Evolutionary conservation across 352 stramenopile species (phyloP).

Genomic region (Salisapilia sapeloensis): DNA sequence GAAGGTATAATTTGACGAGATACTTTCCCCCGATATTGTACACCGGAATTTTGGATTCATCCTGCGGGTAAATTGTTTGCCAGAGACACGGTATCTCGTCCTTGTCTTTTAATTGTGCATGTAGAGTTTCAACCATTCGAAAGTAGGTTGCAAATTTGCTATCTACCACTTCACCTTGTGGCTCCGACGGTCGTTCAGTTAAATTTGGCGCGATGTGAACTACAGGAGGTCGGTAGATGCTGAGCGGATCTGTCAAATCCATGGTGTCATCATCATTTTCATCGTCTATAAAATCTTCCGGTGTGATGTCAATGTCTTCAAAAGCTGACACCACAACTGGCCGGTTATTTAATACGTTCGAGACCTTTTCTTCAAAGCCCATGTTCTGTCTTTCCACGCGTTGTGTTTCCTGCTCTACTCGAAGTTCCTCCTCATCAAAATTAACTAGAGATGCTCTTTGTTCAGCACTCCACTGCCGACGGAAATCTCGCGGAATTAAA

Average conservation of each 20-base stretch:
- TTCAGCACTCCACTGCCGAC: slow-evolving; percentile 42
- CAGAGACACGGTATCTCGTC: slow-evolving; percentile 24
- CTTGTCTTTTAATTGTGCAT: slow-evolving; percentile 6
- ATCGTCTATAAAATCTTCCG: slow-evolving; percentile 55
- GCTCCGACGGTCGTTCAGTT: slow-evolving; percentile 30
- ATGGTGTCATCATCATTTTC: slow-evolving; percentile 36
- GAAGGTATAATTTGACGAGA: slow-evolving; percentile 45
- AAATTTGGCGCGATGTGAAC: slow-evolving; percentile 40
- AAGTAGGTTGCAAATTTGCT: slow-evolving; percentile 49
- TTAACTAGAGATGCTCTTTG: slow-evolving; percentile 21
- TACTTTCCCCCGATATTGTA: slow-evolving; percentile 69
- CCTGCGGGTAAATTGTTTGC: slow-evolving; percentile 60
- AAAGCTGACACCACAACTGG: slow-evolving; percentile 14
- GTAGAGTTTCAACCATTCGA: slow-evolving; percentile 41
- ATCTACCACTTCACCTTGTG: slow-evolving; percentile 49
- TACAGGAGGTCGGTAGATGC: slow-evolving; percentile 21
- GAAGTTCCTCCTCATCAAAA: slow-evolving; percentile 34
- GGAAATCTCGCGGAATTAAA: slow-evolving; percentile 37
- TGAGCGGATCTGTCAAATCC: slow-evolving; percentile 19
- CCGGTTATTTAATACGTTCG: slow-evolving; percentile 53
- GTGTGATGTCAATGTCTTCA: slow-evolving; percentile 35
- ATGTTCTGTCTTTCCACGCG: slow-evolving; percentile 32
- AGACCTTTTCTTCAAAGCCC: slow-evolving; percentile 56
- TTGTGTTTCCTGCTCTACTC: slow-evolving; percentile 30
- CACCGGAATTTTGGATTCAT: slow-evolving; percentile 15